Conservation (phyloP, 2,329 filamentous ascomycete species). For the Aspergillus hortae region DNA sequence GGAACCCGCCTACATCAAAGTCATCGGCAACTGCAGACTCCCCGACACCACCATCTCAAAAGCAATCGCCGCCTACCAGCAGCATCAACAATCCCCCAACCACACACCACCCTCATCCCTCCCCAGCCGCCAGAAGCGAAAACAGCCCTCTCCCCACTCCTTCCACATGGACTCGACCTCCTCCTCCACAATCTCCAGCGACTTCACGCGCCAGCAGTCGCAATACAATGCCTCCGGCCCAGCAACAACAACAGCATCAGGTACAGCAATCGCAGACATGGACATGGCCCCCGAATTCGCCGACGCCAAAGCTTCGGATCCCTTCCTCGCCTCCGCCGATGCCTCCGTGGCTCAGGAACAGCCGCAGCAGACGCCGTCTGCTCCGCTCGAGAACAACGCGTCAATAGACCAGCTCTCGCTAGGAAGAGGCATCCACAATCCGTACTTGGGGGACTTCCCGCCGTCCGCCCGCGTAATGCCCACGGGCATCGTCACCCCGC, state of each 20-base stretch:
- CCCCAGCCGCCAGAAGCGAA: slow-evolving; percentile 24
- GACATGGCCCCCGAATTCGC: slow-evolving; percentile 30
- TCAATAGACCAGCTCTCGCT: not conserved
- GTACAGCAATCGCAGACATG: slow-evolving; percentile 23
- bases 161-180: not conserved
- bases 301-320: slow-evolving; percentile 10
- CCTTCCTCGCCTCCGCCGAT: slow-evolving; percentile 8
- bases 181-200: slow-evolving; percentile 5
- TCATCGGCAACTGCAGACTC: not conserved
- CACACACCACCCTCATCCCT: slow-evolving; percentile 16
- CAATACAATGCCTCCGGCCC: slow-evolving; percentile 1
- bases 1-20: not conserved
- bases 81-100: not conserved
- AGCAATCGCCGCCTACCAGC: not conserved
- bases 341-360: slow-evolving; percentile 11
- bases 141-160: slow-evolving; percentile 9
- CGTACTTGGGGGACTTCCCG: slow-evolving; percentile 14
- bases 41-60: not conserved
- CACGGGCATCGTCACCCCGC: slow-evolving; percentile 11
- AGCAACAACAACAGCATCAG: not conserved
- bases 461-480: slow-evolving; percentile 15
- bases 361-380: slow-evolving; percentile 4
- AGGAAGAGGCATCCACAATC: not conserved
- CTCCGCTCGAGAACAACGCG: not conserved
- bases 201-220: not conserved